Base-by-base conservation (phyloP, 495 filamentous ascomycete species). In the Lasiosphaeria ovina region DNA sequence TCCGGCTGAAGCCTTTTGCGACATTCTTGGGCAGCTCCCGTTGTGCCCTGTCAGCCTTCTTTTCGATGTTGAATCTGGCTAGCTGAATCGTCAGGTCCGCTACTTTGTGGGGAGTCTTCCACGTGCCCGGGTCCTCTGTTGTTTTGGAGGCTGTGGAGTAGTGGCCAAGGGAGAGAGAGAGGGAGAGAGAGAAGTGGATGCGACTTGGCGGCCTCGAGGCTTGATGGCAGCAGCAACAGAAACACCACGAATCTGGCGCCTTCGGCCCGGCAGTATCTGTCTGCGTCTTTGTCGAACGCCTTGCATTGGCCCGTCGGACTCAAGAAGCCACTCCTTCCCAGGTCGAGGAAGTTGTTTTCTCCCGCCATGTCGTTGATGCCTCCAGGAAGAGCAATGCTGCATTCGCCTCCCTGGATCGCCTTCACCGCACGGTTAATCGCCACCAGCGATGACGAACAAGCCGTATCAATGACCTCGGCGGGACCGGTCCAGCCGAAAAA, bases 341-440 rank as follows among this genome's bases (percentile, higher is more conserved):
- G 66, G 55, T 89, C 90, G 54, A 87, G 79, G 69, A 85, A 86
- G 72, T 85, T 85, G 73, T 92, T 88, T 0, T 88, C 83, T 65
- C 87, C 87, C 3, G 85, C 89, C 62, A 89, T 60, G 4, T 63
- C 56, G 17, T 89, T 91, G 8, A 84, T 79, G 60, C 91, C 90
- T 52, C 88, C 89, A 33, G 85, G 64, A 3, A 72, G 57, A 0
- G 58, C 34, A 84, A 77, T 84, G 69, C 91, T 85, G 70, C 83
- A 87, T 59, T 91, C 87, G 44, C 86, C 84, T 9, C 75, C 76
- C 83, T 85, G 89, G 0, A 92, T 75, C 0, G 88, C 83, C 54
- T 83, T 86, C 69, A 88, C 89, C 51, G 68, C 74, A 47, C 3
- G 85, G 4, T 79, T 62, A 44, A 76, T 69, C 1, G 74, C 62